Evolutionary conservation across 169 alveolate species (phyloP).

Genomic region (Plasmodium gonderi): DNA sequence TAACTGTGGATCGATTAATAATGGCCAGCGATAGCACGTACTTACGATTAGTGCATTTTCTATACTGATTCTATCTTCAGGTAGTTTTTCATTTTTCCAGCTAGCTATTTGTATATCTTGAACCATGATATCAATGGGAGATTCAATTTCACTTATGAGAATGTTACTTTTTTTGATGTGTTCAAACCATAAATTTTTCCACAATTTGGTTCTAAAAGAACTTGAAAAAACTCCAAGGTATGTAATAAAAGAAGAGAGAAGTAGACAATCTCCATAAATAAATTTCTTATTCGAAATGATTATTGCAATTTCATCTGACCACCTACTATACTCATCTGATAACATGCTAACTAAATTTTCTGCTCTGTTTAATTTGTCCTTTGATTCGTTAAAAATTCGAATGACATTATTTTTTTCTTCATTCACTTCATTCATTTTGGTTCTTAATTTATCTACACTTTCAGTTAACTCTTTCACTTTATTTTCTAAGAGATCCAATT

Average conservation of each 20-base stretch:
- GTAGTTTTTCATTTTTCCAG: constrained; percentile 96
- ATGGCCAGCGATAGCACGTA: constrained; percentile 96
- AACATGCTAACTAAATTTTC: constrained; percentile 94
- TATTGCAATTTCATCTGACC: constrained; percentile 94
- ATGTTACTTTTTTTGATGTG: constrained; percentile 90
- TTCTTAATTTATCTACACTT: constrained; percentile 86
- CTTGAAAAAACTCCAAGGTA: constrained; percentile 96
- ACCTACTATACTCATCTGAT: constrained; percentile 95
- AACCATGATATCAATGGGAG: constrained; percentile 91
- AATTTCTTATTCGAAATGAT: constrained; percentile 89
- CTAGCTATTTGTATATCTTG: constrained; percentile 94
- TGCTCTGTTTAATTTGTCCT: constrained; percentile 92
- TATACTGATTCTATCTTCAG: constrained; percentile 95
- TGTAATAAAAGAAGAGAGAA: constrained; percentile 96
- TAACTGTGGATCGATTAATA: constrained; percentile 96
- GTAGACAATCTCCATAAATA: constrained; percentile 94
- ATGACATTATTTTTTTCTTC: constrained; percentile 89
- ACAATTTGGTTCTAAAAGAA: constrained; percentile 89
- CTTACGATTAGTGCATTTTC: constrained; percentile 96
- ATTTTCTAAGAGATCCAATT: constrained; percentile 91
- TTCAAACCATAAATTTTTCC: constrained; percentile 92
- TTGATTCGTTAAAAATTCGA: constrained; percentile 92
- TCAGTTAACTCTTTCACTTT: constrained; percentile 91
- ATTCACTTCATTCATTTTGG: constrained; percentile 92
- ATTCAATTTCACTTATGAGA: constrained; percentile 91